These are phyloP conservation scores for Escovopsis sp. DNA, from an alignment of 2,329 filamentous ascomycete genomes.

Conservation along the genomic window DNA sequence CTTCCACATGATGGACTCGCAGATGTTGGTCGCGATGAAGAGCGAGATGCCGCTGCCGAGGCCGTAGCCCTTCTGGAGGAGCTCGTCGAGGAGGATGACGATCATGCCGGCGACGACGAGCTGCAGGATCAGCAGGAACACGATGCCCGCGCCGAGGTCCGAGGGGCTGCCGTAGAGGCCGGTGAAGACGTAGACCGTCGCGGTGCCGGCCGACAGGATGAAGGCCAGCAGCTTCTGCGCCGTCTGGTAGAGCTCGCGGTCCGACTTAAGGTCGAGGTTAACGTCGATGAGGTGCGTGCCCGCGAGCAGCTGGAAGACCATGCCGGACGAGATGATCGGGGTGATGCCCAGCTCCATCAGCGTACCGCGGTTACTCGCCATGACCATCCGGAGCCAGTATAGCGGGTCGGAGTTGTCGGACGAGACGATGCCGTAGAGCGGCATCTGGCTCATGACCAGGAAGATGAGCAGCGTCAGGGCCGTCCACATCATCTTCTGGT, in stretches of 20 bases:
- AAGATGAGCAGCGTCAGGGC: slow-evolving; percentile 93
- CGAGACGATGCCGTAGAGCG: slow-evolving; percentile 96
- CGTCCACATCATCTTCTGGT: slow-evolving; percentile 96
- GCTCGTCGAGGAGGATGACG: slow-evolving; percentile 96
- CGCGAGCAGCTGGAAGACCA: slow-evolving; percentile 99
- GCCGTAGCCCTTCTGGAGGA: slow-evolving; percentile 98
- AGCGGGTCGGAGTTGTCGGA: slow-evolving; percentile 96
- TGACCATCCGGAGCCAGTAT: slow-evolving; percentile 99
- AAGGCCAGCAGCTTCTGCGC: slow-evolving; percentile 98
- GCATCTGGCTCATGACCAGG: slow-evolving; percentile 99
- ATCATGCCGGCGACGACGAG: slow-evolving; percentile 95
- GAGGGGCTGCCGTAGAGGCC: slow-evolving; percentile 94
- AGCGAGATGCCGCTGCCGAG: slow-evolving; percentile 97
- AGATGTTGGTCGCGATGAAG: slow-evolving; percentile 99
- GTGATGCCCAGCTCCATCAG: slow-evolving; percentile 95
- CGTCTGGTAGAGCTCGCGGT: slow-evolving; percentile 99
- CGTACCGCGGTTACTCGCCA: slow-evolving; percentile 95
- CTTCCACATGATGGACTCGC: slow-evolving; percentile 99
- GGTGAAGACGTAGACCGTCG: slow-evolving; percentile 95
- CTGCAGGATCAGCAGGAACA: slow-evolving; percentile 95
- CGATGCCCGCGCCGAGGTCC: slow-evolving; percentile 93
- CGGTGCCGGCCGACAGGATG: slow-evolving; percentile 92
- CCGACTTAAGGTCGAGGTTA: slow-evolving; percentile 99
- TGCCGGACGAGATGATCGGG: slow-evolving; percentile 97
- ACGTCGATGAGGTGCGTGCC: slow-evolving; percentile 99